phyloP scores from a whole-genome alignment of 176 grass and related monocot genomes.

The Phyllostachys edulis region DNA sequence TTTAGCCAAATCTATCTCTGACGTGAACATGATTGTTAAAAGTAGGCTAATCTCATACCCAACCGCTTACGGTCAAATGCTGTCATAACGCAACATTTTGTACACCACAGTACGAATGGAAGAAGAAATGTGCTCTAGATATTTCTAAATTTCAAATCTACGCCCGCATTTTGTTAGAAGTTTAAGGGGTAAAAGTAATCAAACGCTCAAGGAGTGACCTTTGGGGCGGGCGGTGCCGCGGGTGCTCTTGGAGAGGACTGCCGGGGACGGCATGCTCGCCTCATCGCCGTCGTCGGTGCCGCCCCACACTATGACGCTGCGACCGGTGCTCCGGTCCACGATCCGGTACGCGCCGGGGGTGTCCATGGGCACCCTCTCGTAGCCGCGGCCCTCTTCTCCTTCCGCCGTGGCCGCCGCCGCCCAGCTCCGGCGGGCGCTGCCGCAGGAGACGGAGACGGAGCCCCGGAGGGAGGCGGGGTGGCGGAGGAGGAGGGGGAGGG shows the following conservation, averaged over 20 bases:
- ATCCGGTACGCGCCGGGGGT: constrained; percentile 72
- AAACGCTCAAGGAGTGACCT: constrained; percentile 1
- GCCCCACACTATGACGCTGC: constrained; percentile 75
- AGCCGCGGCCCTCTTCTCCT: constrained; percentile 22
- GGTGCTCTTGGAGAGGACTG: constrained; percentile 48
- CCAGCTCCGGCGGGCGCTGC: neutral
- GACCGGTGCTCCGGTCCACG: constrained; percentile 60
- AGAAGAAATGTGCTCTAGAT: too few species aligned
- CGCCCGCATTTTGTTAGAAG: neutral
- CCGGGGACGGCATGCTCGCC: constrained; percentile 43
- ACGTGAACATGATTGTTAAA: neutral
- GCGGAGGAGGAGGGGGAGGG: neutral
- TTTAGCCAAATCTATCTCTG: neutral
- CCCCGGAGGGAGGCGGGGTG: neutral
- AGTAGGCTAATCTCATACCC: neutral
- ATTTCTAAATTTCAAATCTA: neutral
- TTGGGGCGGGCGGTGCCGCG: constrained; percentile 8
- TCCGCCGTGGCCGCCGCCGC: constrained; percentile 14
- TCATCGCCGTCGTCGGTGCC: constrained; percentile 26
- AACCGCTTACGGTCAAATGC: neutral
- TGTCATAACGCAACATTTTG: too few species aligned
- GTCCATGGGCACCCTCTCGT: constrained; percentile 61
- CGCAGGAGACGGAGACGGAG: neutral
- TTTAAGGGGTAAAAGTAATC: neutral
- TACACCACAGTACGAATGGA: too few species aligned